Conservation (phyloP, 2,329 filamentous ascomycete species). For the Aspergillus novoparasiticus region DNA sequence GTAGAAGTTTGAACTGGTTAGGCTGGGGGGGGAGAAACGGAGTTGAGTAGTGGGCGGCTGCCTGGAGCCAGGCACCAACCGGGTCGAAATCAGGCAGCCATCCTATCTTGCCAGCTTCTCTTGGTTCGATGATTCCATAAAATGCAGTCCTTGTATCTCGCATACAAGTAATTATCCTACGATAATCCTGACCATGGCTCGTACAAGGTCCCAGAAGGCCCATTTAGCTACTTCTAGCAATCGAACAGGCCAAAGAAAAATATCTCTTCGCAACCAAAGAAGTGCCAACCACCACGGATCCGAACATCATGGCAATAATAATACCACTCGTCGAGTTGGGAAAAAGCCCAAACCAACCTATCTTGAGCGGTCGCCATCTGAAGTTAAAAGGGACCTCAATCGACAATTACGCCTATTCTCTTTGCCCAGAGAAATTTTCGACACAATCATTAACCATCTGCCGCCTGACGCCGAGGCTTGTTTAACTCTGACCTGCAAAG, state of each 20-base stretch:
- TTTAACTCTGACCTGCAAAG: conserved; percentile 11
- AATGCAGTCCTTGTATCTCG: not conserved
- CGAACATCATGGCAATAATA: not conserved
- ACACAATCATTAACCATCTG: conserved; percentile 6
- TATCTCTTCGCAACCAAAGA: not conserved
- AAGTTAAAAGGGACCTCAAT: not conserved
- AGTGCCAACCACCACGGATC: not conserved
- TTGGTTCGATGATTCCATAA: not conserved
- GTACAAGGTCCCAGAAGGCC: not conserved
- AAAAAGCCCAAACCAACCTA: not conserved
- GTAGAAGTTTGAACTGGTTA: too few species aligned
- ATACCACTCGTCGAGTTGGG: not conserved
- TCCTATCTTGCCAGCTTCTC: not conserved
- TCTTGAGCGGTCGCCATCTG: not conserved
- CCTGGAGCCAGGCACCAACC: not conserved
- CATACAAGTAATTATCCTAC: too few species aligned
- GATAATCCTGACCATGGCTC: not conserved
- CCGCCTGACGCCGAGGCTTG: not conserved
- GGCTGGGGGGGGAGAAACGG: too few species aligned
- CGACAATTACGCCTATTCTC: not conserved
- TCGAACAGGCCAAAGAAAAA: not conserved
- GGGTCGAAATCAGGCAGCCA: not conserved
- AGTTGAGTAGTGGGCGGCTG: not conserved
- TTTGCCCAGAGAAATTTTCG: conserved; percentile 7
- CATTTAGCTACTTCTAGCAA: not conserved